Evolutionary conservation across 257 asterid species (phyloP).

Genomic region (Penstemon barbatus): DNA sequence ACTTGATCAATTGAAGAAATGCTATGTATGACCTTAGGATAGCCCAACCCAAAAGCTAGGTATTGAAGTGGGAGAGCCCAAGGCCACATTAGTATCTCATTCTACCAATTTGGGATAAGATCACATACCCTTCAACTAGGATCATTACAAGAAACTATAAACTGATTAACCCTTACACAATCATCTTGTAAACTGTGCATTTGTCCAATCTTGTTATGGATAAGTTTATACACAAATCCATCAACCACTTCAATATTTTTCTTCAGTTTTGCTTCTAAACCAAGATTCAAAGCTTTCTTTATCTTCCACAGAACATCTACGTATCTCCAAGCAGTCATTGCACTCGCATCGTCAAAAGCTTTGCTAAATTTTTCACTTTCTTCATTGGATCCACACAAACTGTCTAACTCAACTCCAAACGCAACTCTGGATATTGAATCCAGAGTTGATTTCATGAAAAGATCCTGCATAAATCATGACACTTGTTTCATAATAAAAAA

Average conservation of each 20-base stretch:
- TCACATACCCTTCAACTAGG: no score
- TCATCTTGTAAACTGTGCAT: conserved; percentile 28
- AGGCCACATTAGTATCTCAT: no score
- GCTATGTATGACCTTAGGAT: no score
- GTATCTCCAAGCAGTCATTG: conserved; percentile 45
- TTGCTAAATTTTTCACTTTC: conserved; percentile 42
- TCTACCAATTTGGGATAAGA: no score
- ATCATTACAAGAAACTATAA: conserved; percentile 4
- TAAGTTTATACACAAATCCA: conserved; percentile 48
- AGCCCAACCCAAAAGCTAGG: no score
- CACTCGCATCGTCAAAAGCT: conserved; percentile 61
- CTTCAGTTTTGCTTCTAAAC: conserved; percentile 51
- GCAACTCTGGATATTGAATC: conserved; percentile 57
- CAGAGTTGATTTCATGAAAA: conserved; percentile 51
- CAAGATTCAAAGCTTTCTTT: conserved; percentile 47
- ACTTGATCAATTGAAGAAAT: no score
- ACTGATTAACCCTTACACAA: conserved; percentile 26
- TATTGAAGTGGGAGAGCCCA: no score
- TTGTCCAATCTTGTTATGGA: conserved; percentile 38
- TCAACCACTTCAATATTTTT: conserved; percentile 35
- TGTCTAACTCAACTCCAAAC: conserved; percentile 53
- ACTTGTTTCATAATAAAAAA: background rate
- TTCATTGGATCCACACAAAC: conserved; percentile 46
- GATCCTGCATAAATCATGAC: conserved; percentile 37
- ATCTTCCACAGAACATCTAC: conserved; percentile 56